Evolutionary conservation across 1,284 basidiomycete species (phyloP), one percentile per base, ranked within the genome.

Genomic region (Cryptococcus amylolentus): DNA sequence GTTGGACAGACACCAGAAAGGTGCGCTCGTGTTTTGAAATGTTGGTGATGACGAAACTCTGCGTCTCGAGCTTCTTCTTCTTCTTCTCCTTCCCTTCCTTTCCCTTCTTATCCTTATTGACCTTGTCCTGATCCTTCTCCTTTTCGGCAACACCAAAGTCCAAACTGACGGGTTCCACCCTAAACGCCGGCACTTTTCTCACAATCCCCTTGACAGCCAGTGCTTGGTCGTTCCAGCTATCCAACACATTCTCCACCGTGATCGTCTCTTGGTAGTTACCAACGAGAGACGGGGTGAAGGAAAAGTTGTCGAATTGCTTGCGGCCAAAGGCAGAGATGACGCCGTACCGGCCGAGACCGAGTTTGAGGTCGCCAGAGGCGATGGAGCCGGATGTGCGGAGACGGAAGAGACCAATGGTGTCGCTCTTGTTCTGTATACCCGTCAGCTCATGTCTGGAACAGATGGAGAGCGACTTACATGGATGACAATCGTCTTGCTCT

Each of bases 301-400:
- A 65, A 58, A 78, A 77, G 51, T 68, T 71, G 52, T 77, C 76
- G 47, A 81, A 77, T 57, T 81, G 79, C 52, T 78, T 76, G 52
- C 80, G 79, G 40, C 79, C 80, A 59, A 79, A 80, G 9, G 80
- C 79, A 3, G 80, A 76, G 18, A 81, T 77, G 38, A 81, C 76
- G 28, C 80, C 80, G 58, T 80, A 80, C 26, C 80, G 73, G 40
- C 79, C 80, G 27, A 76, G 66, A 45, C 76, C 77, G 51, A 81
- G 71, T 61, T 79, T 79, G 60, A 81, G 77, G 65, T 81, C 80
- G 18, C 80, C 79, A 7, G 76, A 78, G 4, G 79, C 78, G 42
- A 81, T 81, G 43, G 77, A 79, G n/a, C 80, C 80, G 38, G 77
- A 79, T 41, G 80, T 80, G 35, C 79, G 77, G 49, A 81, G 76